Evolutionary conservation across 441 rosid genomes (phyloP), one percentile per base, ranked within the genome.

Genomic region (Geranium incanum): DNA sequence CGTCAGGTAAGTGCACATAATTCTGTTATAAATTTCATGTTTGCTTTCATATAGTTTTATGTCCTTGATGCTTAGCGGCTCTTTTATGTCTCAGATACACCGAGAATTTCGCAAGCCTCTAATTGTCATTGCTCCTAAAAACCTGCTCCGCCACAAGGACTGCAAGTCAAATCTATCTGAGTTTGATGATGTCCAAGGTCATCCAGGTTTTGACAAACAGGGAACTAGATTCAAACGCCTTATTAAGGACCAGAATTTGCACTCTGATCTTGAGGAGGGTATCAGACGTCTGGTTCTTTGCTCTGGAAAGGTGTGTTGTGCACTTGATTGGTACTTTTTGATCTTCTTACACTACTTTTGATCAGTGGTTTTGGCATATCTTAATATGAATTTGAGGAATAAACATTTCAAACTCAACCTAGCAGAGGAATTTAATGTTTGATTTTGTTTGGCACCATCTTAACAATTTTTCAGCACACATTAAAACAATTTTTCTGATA

Each of bases 141-240:
- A 95, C 79, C 81, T 95, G 68, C 97, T 95, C 72, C 33, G 33
- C 33, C 33, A 28, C 33, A 28, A 28, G 33, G 33, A 28, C 33
- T 28, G 33, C 33, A 28, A 84, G 85, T 95, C 99, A 71, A 95
- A 95, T 81, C 86, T 92, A 63, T 89, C 97, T 0, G 97, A 95
- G 83, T 95, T 95, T 80, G 99, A 92, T 82, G 97, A 95, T 81
- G 97, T 95, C 38, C 87, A 92, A 85, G 99, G 97, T 19, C 99
- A 94, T 78, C 93, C 97, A 33, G 97, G 99, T 68, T 92, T 94
- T 77, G 99, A 94, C 84, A 94, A 94, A 74, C 99, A 94, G 79
- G 99, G 99, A 62, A 94, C 99, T 45, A 81, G 97, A 79, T 94
- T 94, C 78, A 94, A 94, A 86, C 85, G 97, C 50, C 90, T 94